Evolutionary conservation across 73 alveolate genomes (phyloP), one percentile per base, ranked within the genome.

Genomic region (Tetrahymena borealis): DNA sequence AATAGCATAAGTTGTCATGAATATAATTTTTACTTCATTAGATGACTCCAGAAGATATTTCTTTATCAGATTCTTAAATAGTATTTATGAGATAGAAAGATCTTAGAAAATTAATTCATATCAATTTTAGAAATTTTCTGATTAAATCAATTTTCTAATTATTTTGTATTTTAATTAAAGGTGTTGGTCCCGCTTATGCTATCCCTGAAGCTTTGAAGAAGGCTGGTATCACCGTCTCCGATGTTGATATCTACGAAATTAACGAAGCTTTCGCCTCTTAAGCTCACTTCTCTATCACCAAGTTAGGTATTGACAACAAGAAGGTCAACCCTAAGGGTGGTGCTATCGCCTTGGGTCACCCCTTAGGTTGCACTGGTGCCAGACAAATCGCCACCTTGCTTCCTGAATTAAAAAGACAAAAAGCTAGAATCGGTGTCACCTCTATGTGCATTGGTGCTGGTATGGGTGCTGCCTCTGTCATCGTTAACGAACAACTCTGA

Each of bases 401-500:
- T 95, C 99, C 99, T 35, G 99, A 99, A 96, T 96, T 99, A 93
- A 98, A 99, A 97, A 96, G 99, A 93, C 94, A 97, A 94, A 96
- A 96, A 90, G 99, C 98, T 98, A 98, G 96, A 96, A 96, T 94
- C 94, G 99, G 99, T 92, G 99, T 99, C 91, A 98, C 98, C 90
- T 98, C 99, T 60, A 99, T 99, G 99, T 99, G 99, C 97, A 97
- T 99, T 78, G 99, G 99, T 91, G 98, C 99, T 78, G 99, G 99
- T 91, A 98, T 98, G 99, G 99, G 99, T 39, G 99, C 99, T 35
- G 99, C 99, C 38, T 99, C 99, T 39, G 98, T 99, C 79, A 97
- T 99, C 90, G 99, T 99, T 97, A 98, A 98, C 93, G 98, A 97
- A 96, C 40, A 93, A 79, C 85, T 60, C 85, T 60, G 85, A 60